Evolutionary conservation across 202 grass and related monocot species (phyloP).

Genomic region (Schoenoplectus tabernaemontani): DNA sequence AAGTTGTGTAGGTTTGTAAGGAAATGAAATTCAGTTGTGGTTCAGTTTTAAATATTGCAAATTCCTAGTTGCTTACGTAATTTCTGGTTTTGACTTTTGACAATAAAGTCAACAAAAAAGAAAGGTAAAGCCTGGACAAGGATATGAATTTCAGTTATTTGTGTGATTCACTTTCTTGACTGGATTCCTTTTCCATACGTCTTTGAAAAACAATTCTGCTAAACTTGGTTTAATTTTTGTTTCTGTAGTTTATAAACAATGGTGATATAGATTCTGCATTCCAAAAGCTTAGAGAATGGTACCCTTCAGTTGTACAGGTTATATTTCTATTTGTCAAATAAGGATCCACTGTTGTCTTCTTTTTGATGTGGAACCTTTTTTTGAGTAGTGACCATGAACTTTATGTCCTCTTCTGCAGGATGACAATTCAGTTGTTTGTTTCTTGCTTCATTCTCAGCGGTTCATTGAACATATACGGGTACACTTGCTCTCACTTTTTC

Average conservation of each 20-base stretch:
- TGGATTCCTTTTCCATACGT: too few relatives aligned
- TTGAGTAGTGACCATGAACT: not conserved
- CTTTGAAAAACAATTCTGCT: not conserved
- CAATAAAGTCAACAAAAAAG: not conserved
- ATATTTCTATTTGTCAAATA: not conserved
- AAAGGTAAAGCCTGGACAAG: not conserved
- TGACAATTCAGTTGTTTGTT: constrained; percentile 76
- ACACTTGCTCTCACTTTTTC: not conserved
- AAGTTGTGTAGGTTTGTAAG: not conserved
- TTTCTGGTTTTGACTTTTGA: not conserved
- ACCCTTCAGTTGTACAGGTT: constrained; percentile 89
- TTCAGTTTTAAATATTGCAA: constrained; percentile 6
- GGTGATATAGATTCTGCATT: constrained; percentile 89
- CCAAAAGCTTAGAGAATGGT: constrained; percentile 85
- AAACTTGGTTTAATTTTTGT: constrained; percentile 28
- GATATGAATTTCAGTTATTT: not conserved
- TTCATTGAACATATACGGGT: constrained; percentile 97
- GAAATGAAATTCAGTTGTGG: not conserved
- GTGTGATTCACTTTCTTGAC: too few relatives aligned
- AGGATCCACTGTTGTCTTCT: not conserved
- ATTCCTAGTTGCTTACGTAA: not conserved
- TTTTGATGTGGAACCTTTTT: not conserved
- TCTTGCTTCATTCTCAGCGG: constrained; percentile 92
- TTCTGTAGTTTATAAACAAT: constrained; percentile 80
- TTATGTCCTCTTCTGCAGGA: constrained; percentile 55